Conservation (phyloP, 345 rosid species). For the Melastoma malabathricum region DNA sequence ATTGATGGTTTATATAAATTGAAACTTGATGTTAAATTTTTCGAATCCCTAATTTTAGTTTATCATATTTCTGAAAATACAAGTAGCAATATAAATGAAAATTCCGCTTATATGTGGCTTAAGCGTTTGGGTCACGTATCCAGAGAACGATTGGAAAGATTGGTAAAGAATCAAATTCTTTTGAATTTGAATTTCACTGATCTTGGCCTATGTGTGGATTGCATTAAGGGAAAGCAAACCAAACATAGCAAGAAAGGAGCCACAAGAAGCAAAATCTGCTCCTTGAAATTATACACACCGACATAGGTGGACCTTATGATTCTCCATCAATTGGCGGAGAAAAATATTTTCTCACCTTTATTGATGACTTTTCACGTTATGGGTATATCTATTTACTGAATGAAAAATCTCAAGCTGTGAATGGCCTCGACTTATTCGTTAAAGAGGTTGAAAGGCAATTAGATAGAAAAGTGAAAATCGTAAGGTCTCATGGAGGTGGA, state of each 20-base stretch:
- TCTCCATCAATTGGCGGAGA: neutral
- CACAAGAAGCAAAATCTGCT: constrained; percentile 1
- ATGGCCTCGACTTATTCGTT: constrained; percentile 6
- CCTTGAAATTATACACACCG: constrained; percentile 3
- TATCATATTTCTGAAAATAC: neutral
- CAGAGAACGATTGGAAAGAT: constrained; percentile 5
- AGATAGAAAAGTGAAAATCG: constrained; percentile 10
- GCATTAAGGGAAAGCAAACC: neutral
- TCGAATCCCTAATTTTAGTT: constrained; percentile 2
- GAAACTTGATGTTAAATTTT: neutral
- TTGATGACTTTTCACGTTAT: constrained; percentile 10
- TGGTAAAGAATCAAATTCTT: constrained; percentile 4
- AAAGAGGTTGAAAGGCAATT: constrained; percentile 7
- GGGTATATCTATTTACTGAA: constrained; percentile 6
- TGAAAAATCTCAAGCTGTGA: constrained; percentile 5
- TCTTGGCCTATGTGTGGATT: constrained; percentile 5
- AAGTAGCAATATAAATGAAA: fast-evolving
- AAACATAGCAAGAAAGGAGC: neutral
- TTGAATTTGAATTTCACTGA: constrained; percentile 1
- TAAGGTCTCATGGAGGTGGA: neutral
- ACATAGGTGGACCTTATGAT: constrained; percentile 5
- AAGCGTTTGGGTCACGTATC: constrained; percentile 5
- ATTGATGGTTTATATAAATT: constrained; percentile 10
- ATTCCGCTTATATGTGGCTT: constrained; percentile 2
- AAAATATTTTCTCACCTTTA: constrained; percentile 5